Evolutionary conservation across 129 eudicot genomes (phyloP), one percentile per base, ranked within the genome.

Genomic region (Oenanthe sinensis): DNA sequence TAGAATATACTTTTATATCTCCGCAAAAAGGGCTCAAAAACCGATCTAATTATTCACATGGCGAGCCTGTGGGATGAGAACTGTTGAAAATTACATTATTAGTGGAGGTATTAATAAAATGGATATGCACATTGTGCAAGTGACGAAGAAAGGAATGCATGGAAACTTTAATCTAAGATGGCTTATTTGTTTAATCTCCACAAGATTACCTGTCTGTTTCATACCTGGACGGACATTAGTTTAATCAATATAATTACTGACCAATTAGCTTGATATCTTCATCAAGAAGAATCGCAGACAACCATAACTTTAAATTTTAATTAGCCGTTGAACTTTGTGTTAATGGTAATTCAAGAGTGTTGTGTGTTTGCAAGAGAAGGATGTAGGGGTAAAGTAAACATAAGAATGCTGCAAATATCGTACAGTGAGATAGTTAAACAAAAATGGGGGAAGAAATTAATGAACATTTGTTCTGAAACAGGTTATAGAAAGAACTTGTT

Each of bases 41-140:
- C 68, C 92, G 52, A 88, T 79, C 80, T 63, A 77, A 75, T 22
- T 20, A 5, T 43, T 82, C 92, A 88, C 92, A 88, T 88, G 92
- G 92, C 75, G 48, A 68, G 60, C 37, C 70, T 80, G 74, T 49
- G 79, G 85, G 82, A 79, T 67, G 84, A 77, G 50, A 77, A 58
- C n/a, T 20, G 8, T 19, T 3, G 3, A 37, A 4, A 24, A 50
- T 16, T 36, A 36, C 43, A 68, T 17, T 17, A 33, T 37, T 60
- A 46, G 58, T 63, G 17, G 50, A 15, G 69, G 74, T 63, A 47
- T 2, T 24, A 46, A 55, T 46, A 19, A 67, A 67, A 67, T 46
- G n/a, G 26, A 9, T 13, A 2, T 60, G 58, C 10, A 46, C 36
- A 46, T 6, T 43, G 72, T 26, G 73, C 68, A 63, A 70, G 82